Percentiles rank a stretch among this genome's conserved stretches.
phyloP scores from a whole-genome alignment of 2,329 filamentous ascomycete genomes.

The Colletotrichum incanum region DNA sequence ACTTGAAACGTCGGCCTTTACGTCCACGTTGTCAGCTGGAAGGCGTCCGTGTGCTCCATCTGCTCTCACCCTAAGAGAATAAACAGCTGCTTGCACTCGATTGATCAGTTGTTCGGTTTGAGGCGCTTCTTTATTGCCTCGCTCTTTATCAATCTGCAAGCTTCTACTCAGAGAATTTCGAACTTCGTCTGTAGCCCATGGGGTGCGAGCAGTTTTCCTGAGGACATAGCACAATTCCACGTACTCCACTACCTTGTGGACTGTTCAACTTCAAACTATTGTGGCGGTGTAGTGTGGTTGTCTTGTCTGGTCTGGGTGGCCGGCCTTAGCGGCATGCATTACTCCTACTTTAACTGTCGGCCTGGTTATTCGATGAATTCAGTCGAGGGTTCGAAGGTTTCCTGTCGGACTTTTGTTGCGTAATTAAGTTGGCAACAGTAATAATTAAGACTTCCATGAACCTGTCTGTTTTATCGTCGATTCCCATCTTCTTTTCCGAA shows the following conservation, averaged over 20 bases:
- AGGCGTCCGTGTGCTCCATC: background rate
- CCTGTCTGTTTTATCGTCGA: background rate
- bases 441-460: background rate
- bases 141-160: background rate
- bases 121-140: rapidly evolving
- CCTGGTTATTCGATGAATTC: background rate
- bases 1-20: background rate
- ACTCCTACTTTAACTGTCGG: background rate
- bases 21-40: background rate
- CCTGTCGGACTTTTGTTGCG: background rate
- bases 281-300: background rate
- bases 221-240: no score
- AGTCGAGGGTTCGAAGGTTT: no score
- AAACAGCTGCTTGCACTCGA: background rate
- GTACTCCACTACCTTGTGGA: no score
- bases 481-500: background rate
- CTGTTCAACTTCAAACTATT: background rate
- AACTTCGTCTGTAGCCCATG: background rate
- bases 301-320: no score
- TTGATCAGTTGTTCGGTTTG: no score
- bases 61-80: background rate
- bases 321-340: background rate
- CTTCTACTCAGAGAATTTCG: background rate
- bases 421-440: background rate
- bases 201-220: background rate